Evolutionary conservation across 805 yeast genomes (phyloP), one percentile per base, ranked within the genome.

Genomic region (Teunomyces tritomae): DNA sequence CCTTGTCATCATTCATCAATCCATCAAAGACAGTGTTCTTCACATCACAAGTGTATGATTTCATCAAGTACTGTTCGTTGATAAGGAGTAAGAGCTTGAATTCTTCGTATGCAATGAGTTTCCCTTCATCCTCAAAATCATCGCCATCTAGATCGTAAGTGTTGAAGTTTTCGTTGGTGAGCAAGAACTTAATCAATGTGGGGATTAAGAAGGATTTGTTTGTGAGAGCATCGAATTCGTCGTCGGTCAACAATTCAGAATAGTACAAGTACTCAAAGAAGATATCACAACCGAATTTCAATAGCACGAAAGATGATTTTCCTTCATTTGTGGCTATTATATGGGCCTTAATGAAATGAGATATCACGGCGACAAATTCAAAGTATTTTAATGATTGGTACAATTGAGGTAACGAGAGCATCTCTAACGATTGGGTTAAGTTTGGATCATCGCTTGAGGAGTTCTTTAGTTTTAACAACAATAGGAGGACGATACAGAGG

Each of bases 61-160:
- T 51, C 80, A 89, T 85, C 84, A 91, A 81, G 64, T 82, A 91
- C 65, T 91, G 97, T 62, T 91, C 97, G 65, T 91, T 91, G 24
- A 91, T 70, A 1, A 89, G 83, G 34, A 91, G 69, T 9, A 91
- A 64, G 11, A 88, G 68, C 57, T 83, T 84, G 69, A 90, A 83
- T 51, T 85, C 83, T 34, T 87, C 79, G 51, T 80, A 82, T 8
- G 76, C 73, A 10, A 68, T 61, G n/a, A 69, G 55, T 58, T 83
- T 85, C 52, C 74, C 75, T 42, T 82, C 77, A 59, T 85, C 84
- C 39, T 77, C 80, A 8, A 26, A 64, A 56, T 66, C 70, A 36
- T 68, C 74, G n/a, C 59, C 64, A 32, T 58, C 59, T 26, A 64
- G 49, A 45, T 65, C 67, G 52, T 70, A 67, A 45, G 67, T 62